Evolutionary conservation across 2,329 filamentous ascomycete species (phyloP).

Genomic region (Beauveria brongniartii): DNA sequence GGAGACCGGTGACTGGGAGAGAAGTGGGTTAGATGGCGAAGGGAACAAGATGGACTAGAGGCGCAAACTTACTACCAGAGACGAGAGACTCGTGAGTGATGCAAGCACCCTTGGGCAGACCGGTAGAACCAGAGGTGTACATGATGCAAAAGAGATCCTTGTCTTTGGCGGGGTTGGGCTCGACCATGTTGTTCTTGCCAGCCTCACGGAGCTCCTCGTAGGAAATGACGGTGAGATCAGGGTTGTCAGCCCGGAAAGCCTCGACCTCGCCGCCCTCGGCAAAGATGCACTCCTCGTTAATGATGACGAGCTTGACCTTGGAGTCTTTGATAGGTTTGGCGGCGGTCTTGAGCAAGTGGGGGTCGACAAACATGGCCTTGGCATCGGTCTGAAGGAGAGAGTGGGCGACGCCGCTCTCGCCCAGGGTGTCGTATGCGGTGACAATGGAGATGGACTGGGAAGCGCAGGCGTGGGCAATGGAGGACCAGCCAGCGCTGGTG

Average conservation of each 20-base stretch:
- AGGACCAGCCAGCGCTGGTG: conserved; percentile 81
- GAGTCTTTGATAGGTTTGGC: conserved; percentile 47
- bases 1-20: conserved; percentile 63
- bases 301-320: conserved; percentile 51
- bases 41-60: not conserved
- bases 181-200: conserved; percentile 59
- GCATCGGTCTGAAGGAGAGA: conserved; percentile 76
- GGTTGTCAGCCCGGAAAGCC: conserved; percentile 47
- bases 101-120: conserved; percentile 80
- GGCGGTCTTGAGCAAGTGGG: conserved; percentile 61
- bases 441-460: conserved; percentile 89
- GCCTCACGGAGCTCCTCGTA: conserved; percentile 47
- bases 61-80: conserved; percentile 50
- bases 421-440: conserved; percentile 90
- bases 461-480: conserved; percentile 65
- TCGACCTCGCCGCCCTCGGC: conserved; percentile 43
- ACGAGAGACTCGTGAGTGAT: conserved; percentile 74
- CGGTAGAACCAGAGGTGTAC: conserved; percentile 86
- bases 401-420: conserved; percentile 75
- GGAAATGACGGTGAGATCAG: conserved; percentile 44
- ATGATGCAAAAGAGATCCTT: conserved; percentile 77
- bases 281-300: conserved; percentile 52
- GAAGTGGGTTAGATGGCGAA: conserved; percentile 10
- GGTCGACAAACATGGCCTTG: conserved; percentile 79
- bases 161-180: conserved; percentile 62